Evolutionary conservation across 306 rosid species (phyloP).

Genomic region (Neltuma alba): DNA sequence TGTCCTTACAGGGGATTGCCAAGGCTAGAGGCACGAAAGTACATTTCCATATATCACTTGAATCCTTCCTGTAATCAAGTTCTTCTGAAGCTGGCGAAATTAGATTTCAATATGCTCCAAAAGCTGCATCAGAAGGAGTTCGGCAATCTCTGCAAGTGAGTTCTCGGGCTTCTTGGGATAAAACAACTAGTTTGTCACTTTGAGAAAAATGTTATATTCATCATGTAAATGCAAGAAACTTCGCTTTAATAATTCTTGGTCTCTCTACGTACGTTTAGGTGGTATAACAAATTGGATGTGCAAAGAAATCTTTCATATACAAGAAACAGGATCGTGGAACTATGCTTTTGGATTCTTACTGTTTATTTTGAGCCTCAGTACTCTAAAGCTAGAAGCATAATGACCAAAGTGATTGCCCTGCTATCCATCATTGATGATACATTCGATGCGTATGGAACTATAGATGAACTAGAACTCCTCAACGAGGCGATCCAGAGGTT

Average conservation of each 20-base stretch:
- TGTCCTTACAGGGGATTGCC: constrained; percentile 43
- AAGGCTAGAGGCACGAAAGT: constrained; percentile 40
- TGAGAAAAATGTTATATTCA: background rate
- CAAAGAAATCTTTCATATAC: constrained; percentile 33
- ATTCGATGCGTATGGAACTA: constrained; percentile 49
- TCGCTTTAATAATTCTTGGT: background rate
- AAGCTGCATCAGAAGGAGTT: constrained; percentile 48
- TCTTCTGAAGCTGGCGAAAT: constrained; percentile 45
- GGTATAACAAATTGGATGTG: constrained; percentile 55
- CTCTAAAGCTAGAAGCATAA: constrained; percentile 28
- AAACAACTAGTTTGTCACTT: background rate
- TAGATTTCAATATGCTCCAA: constrained; percentile 58
- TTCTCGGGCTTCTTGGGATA: background rate
- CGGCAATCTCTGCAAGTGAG: constrained; percentile 32
- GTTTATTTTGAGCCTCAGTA: constrained; percentile 38
- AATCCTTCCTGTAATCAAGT: constrained; percentile 35
- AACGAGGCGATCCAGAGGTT: constrained; percentile 51
- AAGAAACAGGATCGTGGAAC: constrained; percentile 56
- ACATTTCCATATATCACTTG: constrained; percentile 41
- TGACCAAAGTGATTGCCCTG: constrained; percentile 25
- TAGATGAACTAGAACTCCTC: constrained; percentile 44
- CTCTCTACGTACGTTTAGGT: constrained; percentile 5
- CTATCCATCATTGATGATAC: constrained; percentile 40
- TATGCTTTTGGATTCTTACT: constrained; percentile 49
- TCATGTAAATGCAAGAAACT: background rate